phyloP scores from a whole-genome alignment of 441 rosid species.

The Gossypium laxum region DNA sequence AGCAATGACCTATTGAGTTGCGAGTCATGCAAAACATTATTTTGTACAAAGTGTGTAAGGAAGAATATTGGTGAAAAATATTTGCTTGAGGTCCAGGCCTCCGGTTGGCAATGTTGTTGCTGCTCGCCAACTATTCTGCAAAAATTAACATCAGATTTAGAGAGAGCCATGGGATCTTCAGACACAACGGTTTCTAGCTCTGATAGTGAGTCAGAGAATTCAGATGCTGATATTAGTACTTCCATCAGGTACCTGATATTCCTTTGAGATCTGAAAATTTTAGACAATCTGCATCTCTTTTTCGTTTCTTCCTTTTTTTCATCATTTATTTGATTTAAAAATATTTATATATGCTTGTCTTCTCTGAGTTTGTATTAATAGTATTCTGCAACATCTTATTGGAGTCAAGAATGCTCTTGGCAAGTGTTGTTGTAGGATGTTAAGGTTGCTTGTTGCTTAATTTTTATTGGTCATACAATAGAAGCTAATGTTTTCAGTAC shows the following conservation, averaged over 20 bases:
- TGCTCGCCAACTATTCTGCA: slow-evolving; percentile 74
- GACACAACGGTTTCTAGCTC: slow-evolving; percentile 46
- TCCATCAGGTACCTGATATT: slow-evolving; percentile 41
- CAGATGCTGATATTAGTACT: slow-evolving; percentile 46
- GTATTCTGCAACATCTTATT: not conserved
- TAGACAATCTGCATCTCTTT: not conserved
- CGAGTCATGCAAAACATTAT: slow-evolving; percentile 62
- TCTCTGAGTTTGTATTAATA: not conserved
- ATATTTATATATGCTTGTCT: not conserved
- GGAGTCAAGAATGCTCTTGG: not conserved
- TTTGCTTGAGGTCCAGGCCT: slow-evolving; percentile 49
- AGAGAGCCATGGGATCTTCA: slow-evolving; percentile 54
- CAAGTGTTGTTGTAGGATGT: not conserved
- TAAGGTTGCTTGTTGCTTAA: not conserved
- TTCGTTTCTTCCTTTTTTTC: not conserved
- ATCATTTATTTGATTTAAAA: slow-evolving; percentile 5
- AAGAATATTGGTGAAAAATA: slow-evolving; percentile 75
- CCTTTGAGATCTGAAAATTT: slow-evolving; percentile 3
- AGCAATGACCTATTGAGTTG: slow-evolving; percentile 63
- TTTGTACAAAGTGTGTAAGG: slow-evolving; percentile 68
- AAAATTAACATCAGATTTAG: slow-evolving; percentile 55
- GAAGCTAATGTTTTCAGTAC: not conserved
- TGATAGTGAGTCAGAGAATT: slow-evolving; percentile 67
- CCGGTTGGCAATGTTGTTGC: slow-evolving; percentile 79
- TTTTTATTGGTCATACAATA: not conserved